These are phyloP conservation scores for Magnaporthiopsis incrustans DNA, from an alignment of 2,329 filamentous ascomycete genomes.

Conservation along the genomic window DNA sequence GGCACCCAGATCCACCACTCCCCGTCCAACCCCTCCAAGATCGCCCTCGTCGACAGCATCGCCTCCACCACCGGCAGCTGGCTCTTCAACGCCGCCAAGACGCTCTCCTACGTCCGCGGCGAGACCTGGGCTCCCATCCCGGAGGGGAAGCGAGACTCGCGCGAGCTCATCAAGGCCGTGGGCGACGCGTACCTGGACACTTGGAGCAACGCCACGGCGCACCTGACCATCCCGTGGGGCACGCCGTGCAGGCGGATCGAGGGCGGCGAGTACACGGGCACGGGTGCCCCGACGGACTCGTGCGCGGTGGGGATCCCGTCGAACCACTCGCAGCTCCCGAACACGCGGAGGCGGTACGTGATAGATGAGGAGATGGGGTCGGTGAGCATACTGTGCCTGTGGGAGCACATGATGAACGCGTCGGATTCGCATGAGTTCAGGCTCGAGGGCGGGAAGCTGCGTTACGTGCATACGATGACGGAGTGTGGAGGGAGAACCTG, in stretches of 20 bases:
- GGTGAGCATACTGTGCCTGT: conserved; percentile 17
- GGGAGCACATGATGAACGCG: conserved; percentile 12
- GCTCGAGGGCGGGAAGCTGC: conserved; percentile 11
- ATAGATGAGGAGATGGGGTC: conserved; percentile 19
- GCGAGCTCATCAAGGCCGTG: conserved; percentile 18
- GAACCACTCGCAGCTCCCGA: conserved; percentile 16
- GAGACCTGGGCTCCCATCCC: conserved; percentile 23
- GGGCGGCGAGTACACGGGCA: conserved; percentile 18
- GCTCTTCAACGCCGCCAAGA: conserved; percentile 25
- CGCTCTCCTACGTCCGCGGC: conserved; percentile 19
- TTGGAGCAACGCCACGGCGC: conserved; percentile 23
- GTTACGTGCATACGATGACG: conserved; percentile 13
- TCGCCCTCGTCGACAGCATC: conserved; percentile 22
- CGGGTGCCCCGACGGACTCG: conserved; percentile 14
- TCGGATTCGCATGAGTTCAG: conserved; percentile 12
- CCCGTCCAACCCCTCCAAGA: conserved; percentile 4
- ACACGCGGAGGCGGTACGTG: conserved; percentile 18
- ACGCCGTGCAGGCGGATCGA: conserved; percentile 25
- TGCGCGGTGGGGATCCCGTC: conserved; percentile 19
- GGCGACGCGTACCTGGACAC: conserved; percentile 27
- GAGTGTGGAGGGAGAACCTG: conserved; percentile 9
- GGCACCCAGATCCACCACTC: conserved; percentile 14
- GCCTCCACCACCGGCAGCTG: conserved; percentile 23
- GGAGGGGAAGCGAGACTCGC: conserved; percentile 16
- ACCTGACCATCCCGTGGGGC: conserved; percentile 24